A percentile compares a stretch with the other conserved stretches of the same genome.
These are phyloP conservation scores for Torulaspora maleeae DNA, from an alignment of 805 yeast species.

Conservation along the genomic window DNA sequence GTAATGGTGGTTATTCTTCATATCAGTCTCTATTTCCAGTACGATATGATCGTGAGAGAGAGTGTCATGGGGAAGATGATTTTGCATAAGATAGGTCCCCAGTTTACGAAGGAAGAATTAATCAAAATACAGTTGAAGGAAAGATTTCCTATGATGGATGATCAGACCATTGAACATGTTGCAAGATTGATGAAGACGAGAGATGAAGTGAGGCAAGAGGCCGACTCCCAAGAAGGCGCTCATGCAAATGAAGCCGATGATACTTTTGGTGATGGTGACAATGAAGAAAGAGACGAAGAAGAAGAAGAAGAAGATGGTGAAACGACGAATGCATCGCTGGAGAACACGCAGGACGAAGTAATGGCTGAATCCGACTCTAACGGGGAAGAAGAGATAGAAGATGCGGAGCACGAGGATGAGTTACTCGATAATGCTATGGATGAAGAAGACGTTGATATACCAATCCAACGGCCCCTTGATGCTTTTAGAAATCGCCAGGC, in stretches of 20 bases:
- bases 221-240: slow-evolving; percentile 9
- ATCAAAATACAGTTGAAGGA: slow-evolving; percentile 28
- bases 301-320: slow-evolving; percentile 7
- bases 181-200: slow-evolving; percentile 28
- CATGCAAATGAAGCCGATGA: slow-evolving; percentile 10
- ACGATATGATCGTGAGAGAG: slow-evolving; percentile 69
- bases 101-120: slow-evolving; percentile 29
- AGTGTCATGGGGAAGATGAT: slow-evolving; percentile 61
- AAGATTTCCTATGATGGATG: slow-evolving; percentile 34
- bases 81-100: slow-evolving; percentile 52
- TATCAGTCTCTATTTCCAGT: slow-evolving; percentile 50
- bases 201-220: slow-evolving; percentile 26
- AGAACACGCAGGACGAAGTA: slow-evolving; percentile 9
- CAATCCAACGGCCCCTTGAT: slow-evolving; percentile 17
- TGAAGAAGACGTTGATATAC: slow-evolving; percentile 17
- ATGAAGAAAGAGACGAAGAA: slow-evolving; percentile 11
- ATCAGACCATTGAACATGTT: slow-evolving; percentile 29
- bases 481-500: slow-evolving; percentile 23
- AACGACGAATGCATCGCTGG: slow-evolving; percentile 11
- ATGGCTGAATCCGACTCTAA: slow-evolving; percentile 10
- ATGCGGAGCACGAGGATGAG: slow-evolving; percentile 19
- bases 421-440: slow-evolving; percentile 5
- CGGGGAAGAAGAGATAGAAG: slow-evolving; percentile 16
- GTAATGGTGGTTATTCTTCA: slow-evolving; percentile 40
- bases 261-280: slow-evolving; percentile 22